phyloP scores from a whole-genome alignment of 1,284 basidiomycete genomes.

The Malassezia globosa region DNA sequence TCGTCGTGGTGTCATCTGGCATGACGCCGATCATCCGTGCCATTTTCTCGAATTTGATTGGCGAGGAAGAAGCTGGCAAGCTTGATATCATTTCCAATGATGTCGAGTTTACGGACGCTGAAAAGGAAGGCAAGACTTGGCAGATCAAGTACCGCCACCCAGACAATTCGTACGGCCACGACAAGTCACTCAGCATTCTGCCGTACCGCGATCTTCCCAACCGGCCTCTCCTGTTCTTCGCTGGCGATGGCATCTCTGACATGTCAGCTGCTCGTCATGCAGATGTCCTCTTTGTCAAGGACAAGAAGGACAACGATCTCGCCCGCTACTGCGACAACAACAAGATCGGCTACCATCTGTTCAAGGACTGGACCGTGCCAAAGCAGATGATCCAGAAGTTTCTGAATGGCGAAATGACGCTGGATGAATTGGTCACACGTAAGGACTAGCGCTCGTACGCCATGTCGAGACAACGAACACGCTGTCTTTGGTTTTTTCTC shows the following conservation, averaged over 20 bases:
- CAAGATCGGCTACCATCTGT: constrained; percentile 41
- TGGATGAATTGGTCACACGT: constrained; percentile 8
- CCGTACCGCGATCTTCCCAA: constrained; percentile 43
- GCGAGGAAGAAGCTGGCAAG: constrained; percentile 42
- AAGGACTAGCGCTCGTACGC: too few species aligned
- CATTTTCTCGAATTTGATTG: constrained; percentile 45
- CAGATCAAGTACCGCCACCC: constrained; percentile 45
- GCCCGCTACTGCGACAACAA: constrained; percentile 40
- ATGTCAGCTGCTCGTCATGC: constrained; percentile 46
- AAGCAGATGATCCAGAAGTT: constrained; percentile 33
- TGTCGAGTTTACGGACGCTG: constrained; percentile 44
- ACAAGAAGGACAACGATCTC: constrained; percentile 46
- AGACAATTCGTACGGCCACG: constrained; percentile 44
- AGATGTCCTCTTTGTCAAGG: constrained; percentile 45
- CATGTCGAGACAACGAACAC: too few species aligned
- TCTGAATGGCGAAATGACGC: constrained; percentile 6
- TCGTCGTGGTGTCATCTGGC: constrained; percentile 44
- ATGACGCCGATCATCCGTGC: constrained; percentile 45
- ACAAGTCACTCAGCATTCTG: constrained; percentile 42
- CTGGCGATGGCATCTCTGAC: constrained; percentile 46
- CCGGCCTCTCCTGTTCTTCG: constrained; percentile 43
- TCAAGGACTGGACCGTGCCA: constrained; percentile 43
- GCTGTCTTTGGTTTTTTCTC: not conserved
- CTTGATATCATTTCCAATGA: constrained; percentile 46
- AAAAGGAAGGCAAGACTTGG: constrained; percentile 40